Base-by-base conservation (phyloP, 2,329 filamentous ascomycete species). In the Grosmannia serpens region DNA sequence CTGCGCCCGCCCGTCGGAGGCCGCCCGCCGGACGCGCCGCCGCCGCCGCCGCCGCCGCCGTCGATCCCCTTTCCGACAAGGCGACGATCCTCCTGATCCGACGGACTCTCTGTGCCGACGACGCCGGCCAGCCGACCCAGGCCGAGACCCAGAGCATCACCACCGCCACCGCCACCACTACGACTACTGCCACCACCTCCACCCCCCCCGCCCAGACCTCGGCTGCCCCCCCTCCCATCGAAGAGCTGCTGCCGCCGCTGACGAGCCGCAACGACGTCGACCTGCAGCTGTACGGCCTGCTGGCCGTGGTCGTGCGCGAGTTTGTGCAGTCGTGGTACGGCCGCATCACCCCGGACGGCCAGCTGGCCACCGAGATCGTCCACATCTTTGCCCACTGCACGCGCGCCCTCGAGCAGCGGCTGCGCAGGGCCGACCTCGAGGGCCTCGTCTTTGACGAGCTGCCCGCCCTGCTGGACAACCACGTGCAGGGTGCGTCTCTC, bases 261-360 rank as follows among this genome's bases (percentile, higher is more conserved):
- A 97, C 92, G 54, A 96, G 91, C 75, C 91, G 90, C 56, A 95
- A 96, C 70, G 90, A 95, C 65, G 84, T 97, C 60, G 94, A 99
- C 71, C 75, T 95, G 59, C 88, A 99, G 73, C 80, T 99, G 5
- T 99, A 97, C 70, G 92, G 89, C 31, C 82, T 97, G 61, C 85
- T 99, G 61, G 88, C 94, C 56, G 87, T 97, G 60, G 84, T 97
- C 62, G 78, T 96, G 66, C 85, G 88, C 67, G 91, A 96, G 63
- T 96, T 91, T 70, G 88, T 99, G 44, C 86, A 94, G 70, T 85
- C 84, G 35, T 99, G 94, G 94, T 99, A 99, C 75, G 80, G 78
- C 63, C 92, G 87, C 70, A 94, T 99, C 70, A 96, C 92, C 1
- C 84, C 90, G 4, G 92, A 99, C 72, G 88, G 91, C 69, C 80